Base-by-base conservation (phyloP, 805 yeast genomes). In the Wickerhamomyces chaumierensis region DNA sequence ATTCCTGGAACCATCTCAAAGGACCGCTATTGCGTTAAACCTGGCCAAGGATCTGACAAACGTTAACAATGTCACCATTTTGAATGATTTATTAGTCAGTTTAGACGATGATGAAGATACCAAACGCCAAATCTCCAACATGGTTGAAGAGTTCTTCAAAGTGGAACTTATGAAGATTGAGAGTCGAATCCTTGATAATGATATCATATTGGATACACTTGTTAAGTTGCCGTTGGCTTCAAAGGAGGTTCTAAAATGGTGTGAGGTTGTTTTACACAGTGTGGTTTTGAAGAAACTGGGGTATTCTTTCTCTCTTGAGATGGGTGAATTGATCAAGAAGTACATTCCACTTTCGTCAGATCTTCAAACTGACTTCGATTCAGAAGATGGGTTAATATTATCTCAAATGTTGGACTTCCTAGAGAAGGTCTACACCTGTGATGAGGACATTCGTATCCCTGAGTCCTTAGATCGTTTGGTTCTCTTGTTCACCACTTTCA, bases 401-500 rank as follows among this genome's bases (percentile, higher is more conserved):
- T 42, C 18, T 34, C 23, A 14, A 35, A 36, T 29, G 36, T 39
- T 45, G 5, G 16, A 38, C 1, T 33, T 41, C 29, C 36, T 49
- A n/a, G 55, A 51, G 33, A 41, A 35, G n/a, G 33, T 50, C 13
- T 42, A 36, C 16, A 40, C 49, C 7, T 18, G 41, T 1, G 44
- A 42, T 14, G n/a, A 35, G 7, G 29, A 21, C 25, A 17, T 25
- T 19, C 18, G 17, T 11, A 29, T 36, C 7, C 33, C 48, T 6
- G 17, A 39, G 5, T 20, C 39, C 3, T 34, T 64, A 1, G 62
- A 61, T 36, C 37, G 40, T 13, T 34, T 63, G 8, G 47, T 66
- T 9, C 49, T 62, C 12, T 34, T 58, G n/a, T 61, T 58, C 25
- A 43, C 71, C 16, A 58, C 68, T 0, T 47, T 57, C 27, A 62